These are phyloP conservation scores for Hsuehochloa calcarea DNA, from an alignment of 176 grass and related monocot genomes.

Conservation along the genomic window DNA sequence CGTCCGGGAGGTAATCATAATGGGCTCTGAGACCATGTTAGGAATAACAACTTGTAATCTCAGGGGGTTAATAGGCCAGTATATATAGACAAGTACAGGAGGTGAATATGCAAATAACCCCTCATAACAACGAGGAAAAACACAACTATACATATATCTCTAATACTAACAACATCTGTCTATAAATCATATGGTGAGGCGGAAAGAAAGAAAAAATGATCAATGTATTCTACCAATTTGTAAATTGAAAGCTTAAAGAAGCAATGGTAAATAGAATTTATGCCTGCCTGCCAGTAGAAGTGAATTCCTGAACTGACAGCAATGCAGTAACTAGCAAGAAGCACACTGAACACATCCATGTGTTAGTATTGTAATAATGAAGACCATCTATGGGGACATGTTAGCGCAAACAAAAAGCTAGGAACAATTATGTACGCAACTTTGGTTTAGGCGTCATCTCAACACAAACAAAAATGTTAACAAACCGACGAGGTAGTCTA, in stretches of 20 bases:
- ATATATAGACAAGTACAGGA: no score
- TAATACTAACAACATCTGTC: neutral
- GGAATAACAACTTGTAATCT: no score
- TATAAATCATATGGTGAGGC: neutral
- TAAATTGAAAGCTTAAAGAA: conserved; percentile 8
- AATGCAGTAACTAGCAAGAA: neutral
- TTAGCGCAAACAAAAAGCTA: neutral
- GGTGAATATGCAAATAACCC: no score
- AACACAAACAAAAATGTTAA: neutral
- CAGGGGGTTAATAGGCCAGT: no score
- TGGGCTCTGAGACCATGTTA: no score
- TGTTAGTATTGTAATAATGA: neutral
- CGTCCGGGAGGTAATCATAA: no score
- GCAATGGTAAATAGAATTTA: conserved; percentile 4
- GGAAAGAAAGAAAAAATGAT: conserved; percentile 22
- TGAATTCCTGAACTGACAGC: neutral
- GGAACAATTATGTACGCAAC: neutral
- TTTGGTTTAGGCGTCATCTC: neutral
- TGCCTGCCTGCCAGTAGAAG: conserved; percentile 11
- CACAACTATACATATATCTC: no score
- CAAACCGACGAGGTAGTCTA: neutral
- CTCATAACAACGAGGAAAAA: no score
- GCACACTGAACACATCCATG: neutral
- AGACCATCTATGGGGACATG: neutral
- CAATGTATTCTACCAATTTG: conserved; percentile 3